Evolutionary conservation across 306 rosid species (phyloP), one percentile per base, ranked within the genome.

Genomic region (Amphicarpaea edgeworthii): DNA sequence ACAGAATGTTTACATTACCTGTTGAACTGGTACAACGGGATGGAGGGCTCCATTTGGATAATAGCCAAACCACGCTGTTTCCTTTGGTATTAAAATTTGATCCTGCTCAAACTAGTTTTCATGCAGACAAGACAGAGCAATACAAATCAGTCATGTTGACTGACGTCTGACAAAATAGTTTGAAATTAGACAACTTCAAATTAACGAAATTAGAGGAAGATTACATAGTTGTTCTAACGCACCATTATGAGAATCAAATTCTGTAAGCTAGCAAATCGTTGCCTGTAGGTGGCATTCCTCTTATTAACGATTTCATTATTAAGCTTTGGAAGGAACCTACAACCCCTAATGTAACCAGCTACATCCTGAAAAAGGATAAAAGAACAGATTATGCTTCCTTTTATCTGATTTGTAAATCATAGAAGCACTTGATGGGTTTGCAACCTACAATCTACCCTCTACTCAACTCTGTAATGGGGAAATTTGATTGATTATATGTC

Each of bases 171-270:
- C 42, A 72, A 59, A 58, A 57, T 40, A 20, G 2, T 49, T 17
- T 46, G 16, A 64, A 50, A 21, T 19, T 34, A 60, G 19, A 65
- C 65, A 37, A 43, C 45, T 15, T 16, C 32, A 43, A 58, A 21
- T 46, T 70, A 63, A 30, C 38, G 41, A 70, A 5, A 75, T 51
- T 40, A 70, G 61, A 78, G 78, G 50, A 72, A 40, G 54, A 68
- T 37, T 40, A 68, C 43, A 50, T 12, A 70, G 76, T 72, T 50
- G 2, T 61, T 63, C 19, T 70, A 66, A 84, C 96, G 83, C 84
- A 93, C 98, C 98, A 89, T 93, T 41, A 93, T 86, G 63, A 91
- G 87, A 40, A 93, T 81, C 84, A 93, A 80, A 77, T 83, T 89
- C 70, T 91, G 81, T 70, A 93, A 65, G 90, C 96, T 93, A n/a